These are phyloP conservation scores for Leccinum pellstonianum DNA, from an alignment of 768 basidiomycete species.

Conservation along the genomic window DNA sequence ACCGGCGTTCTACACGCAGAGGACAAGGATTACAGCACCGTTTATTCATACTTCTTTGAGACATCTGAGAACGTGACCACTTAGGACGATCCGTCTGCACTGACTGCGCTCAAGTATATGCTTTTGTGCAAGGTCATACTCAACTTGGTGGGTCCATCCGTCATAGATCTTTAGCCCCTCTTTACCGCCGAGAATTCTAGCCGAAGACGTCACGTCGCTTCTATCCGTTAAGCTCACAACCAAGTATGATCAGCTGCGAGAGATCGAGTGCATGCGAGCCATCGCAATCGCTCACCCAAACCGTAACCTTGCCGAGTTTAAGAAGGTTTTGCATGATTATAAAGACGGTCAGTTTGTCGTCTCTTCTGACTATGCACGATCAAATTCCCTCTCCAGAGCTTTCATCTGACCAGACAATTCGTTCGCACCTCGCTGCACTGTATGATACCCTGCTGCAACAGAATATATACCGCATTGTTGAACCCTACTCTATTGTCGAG, in stretches of 20 bases:
- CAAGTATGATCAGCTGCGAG: slow-evolving; percentile 83
- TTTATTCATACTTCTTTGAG: slow-evolving; percentile 96
- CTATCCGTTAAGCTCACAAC: slow-evolving; percentile 83
- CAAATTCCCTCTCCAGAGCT: slow-evolving; percentile 56
- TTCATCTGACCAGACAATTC: slow-evolving; percentile 92
- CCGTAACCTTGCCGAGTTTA: slow-evolving; percentile 85
- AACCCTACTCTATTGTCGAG: slow-evolving; percentile 93
- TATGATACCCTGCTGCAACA: slow-evolving; percentile 97
- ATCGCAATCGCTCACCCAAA: slow-evolving; percentile 93
- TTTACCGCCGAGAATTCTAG: slow-evolving; percentile 38
- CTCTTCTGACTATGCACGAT: background rate
- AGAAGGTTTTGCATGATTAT: slow-evolving; percentile 83
- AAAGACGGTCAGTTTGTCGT: slow-evolving; percentile 55
- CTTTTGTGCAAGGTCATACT: slow-evolving; percentile 98
- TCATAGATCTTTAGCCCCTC: background rate
- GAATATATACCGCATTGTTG: slow-evolving; percentile 91
- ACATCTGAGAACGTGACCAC: slow-evolving; percentile 86
- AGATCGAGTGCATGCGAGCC: slow-evolving; percentile 96
- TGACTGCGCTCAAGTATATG: slow-evolving; percentile 96
- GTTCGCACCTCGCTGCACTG: slow-evolving; percentile 87
- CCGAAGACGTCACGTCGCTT: slow-evolving; percentile 92
- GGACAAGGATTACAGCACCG: slow-evolving; percentile 97
- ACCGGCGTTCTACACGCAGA: slow-evolving; percentile 90
- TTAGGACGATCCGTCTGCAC: slow-evolving; percentile 72
- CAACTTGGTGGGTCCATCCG: slow-evolving; percentile 63